These are phyloP conservation scores for Yarrowia sp. DNA, from an alignment of 805 yeast genomes.

Conservation along the genomic window DNA sequence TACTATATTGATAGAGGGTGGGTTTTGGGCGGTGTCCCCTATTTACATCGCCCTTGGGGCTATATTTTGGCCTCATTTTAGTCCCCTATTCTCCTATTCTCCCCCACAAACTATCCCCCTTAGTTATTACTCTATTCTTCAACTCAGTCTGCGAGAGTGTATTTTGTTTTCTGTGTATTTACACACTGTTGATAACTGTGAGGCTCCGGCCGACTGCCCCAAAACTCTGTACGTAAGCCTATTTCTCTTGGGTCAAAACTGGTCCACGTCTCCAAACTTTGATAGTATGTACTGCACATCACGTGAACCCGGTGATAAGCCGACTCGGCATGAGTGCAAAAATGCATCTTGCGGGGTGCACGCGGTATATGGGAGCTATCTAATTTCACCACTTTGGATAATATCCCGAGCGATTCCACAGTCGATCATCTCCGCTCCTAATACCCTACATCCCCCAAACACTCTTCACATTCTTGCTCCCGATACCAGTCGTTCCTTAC, in stretches of 20 bases:
- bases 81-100: background rate
- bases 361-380: no score
- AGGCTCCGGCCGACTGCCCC: background rate
- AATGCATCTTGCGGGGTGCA: background rate
- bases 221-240: conserved; percentile 27
- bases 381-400: no score
- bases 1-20: no score
- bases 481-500: conserved; percentile 2
- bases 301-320: conserved; percentile 33
- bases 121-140: conserved; percentile 16
- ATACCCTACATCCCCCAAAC: background rate
- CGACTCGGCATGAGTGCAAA: conserved; percentile 37
- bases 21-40: no score
- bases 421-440: background rate
- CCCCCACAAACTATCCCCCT: background rate
- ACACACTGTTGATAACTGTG: background rate
- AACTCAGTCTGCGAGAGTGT: conserved; percentile 1
- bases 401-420: background rate
- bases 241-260: conserved; percentile 1
- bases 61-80: background rate
- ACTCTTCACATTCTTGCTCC: conserved; percentile 35
- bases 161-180: no score
- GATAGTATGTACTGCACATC: conserved; percentile 35
- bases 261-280: conserved; percentile 34
- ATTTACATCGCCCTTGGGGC: no score